These are phyloP conservation scores for Trypanosoma platydactyli DNA, from an alignment of 208 protist species.

Conservation along the genomic window DNA sequence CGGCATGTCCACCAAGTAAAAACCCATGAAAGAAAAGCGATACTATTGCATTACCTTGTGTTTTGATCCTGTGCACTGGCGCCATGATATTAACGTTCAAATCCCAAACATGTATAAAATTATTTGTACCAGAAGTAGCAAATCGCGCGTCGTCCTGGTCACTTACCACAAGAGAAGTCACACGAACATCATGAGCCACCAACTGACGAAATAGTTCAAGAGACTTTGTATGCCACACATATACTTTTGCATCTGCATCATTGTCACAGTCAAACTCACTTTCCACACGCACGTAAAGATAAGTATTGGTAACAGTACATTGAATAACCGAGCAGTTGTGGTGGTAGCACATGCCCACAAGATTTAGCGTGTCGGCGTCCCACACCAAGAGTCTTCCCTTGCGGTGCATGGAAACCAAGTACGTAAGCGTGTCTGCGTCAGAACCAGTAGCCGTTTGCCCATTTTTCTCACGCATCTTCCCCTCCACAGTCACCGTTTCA, in stretches of 20 bases:
- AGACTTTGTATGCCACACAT: constrained; percentile 58
- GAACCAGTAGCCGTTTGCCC: background rate
- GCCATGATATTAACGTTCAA: constrained; percentile 17
- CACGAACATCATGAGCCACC: constrained; percentile 52
- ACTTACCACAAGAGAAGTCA: constrained; percentile 57
- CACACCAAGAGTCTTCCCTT: constrained; percentile 74
- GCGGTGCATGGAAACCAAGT: constrained; percentile 57
- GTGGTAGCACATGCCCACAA: constrained; percentile 50
- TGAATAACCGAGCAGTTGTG: constrained; percentile 51
- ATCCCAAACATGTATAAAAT: constrained; percentile 71
- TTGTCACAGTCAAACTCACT: constrained; percentile 31
- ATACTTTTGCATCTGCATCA: constrained; percentile 63
- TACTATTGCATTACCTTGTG: constrained; percentile 28
- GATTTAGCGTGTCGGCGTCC: constrained; percentile 40
- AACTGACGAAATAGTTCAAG: constrained; percentile 45
- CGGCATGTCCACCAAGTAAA: constrained; percentile 11
- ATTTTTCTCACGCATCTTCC: constrained; percentile 24
- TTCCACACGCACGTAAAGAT: constrained; percentile 65
- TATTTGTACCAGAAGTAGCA: constrained; percentile 71
- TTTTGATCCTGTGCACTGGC: constrained; percentile 29
- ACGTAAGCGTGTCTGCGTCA: constrained; percentile 17
- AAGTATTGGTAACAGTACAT: constrained; percentile 41
- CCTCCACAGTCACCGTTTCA: constrained; percentile 28
- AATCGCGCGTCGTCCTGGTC: constrained; percentile 36
- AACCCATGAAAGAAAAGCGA: constrained; percentile 18